Evolutionary conservation across 257 asterid species (phyloP).

Genomic region (Ilex asprella): DNA sequence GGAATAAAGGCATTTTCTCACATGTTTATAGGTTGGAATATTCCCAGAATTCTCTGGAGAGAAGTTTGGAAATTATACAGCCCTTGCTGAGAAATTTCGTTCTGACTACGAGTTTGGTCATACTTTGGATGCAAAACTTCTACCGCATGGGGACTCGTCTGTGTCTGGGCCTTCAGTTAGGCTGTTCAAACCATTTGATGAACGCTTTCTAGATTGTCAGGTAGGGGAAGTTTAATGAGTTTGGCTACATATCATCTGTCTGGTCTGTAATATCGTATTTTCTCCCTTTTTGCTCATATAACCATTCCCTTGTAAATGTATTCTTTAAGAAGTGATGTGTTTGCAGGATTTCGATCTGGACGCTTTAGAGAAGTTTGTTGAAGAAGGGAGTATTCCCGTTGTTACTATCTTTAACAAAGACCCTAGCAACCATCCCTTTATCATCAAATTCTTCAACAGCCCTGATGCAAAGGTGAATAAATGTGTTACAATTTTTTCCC

Average conservation of each 20-base stretch:
- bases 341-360: slow-evolving; percentile 83
- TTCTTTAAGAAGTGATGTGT: not conserved
- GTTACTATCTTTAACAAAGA: slow-evolving; percentile 79
- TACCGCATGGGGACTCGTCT: slow-evolving; percentile 82
- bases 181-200: slow-evolving; percentile 92
- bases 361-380: slow-evolving; percentile 64
- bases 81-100: slow-evolving; percentile 79
- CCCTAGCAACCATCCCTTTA: slow-evolving; percentile 71
- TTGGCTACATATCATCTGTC: not conserved
- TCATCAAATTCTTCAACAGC: slow-evolving; percentile 59
- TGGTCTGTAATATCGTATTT: too few species aligned
- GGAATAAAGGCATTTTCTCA: not conserved
- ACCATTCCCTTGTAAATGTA: too few species aligned
- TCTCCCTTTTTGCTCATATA: too few species aligned
- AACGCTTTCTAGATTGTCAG: slow-evolving; percentile 72
- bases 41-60: slow-evolving; percentile 91
- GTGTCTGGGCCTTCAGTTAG: slow-evolving; percentile 71
- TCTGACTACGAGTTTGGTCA: slow-evolving; percentile 75
- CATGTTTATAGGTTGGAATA: slow-evolving; percentile 61
- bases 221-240: slow-evolving; percentile 17
- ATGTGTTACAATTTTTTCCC: not conserved
- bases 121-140: slow-evolving; percentile 61
- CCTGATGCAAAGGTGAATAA: slow-evolving; percentile 54
- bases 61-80: slow-evolving; percentile 69
- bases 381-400: slow-evolving; percentile 68